Evolutionary conservation across 495 filamentous ascomycete species (phyloP).

Genomic region (Aspergillus hancockii): DNA sequence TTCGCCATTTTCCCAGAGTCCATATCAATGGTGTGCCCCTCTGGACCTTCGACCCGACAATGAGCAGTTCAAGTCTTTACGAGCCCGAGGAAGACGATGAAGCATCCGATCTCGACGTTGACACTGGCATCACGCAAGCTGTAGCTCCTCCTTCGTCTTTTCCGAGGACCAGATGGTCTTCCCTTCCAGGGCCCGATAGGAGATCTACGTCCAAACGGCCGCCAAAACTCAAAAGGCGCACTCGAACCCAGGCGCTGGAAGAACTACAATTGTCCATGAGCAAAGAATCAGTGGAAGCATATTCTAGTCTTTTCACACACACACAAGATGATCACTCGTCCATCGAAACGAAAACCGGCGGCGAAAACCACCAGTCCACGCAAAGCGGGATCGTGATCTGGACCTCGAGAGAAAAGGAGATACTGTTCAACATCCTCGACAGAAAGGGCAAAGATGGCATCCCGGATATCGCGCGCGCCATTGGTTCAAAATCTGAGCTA

Average conservation of each 20-base stretch:
- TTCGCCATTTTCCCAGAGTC: constrained; percentile 14
- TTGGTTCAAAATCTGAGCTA: constrained; percentile 70
- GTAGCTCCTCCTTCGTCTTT: constrained; percentile 13
- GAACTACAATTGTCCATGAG: constrained; percentile 15
- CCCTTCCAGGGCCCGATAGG: neutral
- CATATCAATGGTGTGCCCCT: constrained; percentile 20
- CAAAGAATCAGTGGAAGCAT: constrained; percentile 33
- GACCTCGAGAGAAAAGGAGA: constrained; percentile 67
- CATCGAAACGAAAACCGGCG: constrained; percentile 7
- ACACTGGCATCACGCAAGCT: constrained; percentile 3
- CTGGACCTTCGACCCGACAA: constrained; percentile 26
- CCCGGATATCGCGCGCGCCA: constrained; percentile 57
- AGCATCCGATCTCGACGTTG: constrained; percentile 28
- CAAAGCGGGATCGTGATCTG: constrained; percentile 71
- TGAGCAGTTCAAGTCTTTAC: constrained; percentile 40
- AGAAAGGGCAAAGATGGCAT: constrained; percentile 63
- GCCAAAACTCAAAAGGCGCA: constrained; percentile 1
- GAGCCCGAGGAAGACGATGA: constrained; percentile 35
- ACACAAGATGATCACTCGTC: constrained; percentile 46
- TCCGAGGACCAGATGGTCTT: neutral
- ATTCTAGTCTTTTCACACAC: constrained; percentile 60
- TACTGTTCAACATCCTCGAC: constrained; percentile 65
- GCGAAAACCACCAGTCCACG: constrained; percentile 31
- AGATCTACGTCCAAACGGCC: neutral
- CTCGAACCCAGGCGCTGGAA: constrained; percentile 14